A percentile compares a stretch with the other conserved stretches of the same genome.
phyloP scores from a whole-genome alignment of 2,329 filamentous ascomycete genomes.

The Gliomastix tumulicola region DNA sequence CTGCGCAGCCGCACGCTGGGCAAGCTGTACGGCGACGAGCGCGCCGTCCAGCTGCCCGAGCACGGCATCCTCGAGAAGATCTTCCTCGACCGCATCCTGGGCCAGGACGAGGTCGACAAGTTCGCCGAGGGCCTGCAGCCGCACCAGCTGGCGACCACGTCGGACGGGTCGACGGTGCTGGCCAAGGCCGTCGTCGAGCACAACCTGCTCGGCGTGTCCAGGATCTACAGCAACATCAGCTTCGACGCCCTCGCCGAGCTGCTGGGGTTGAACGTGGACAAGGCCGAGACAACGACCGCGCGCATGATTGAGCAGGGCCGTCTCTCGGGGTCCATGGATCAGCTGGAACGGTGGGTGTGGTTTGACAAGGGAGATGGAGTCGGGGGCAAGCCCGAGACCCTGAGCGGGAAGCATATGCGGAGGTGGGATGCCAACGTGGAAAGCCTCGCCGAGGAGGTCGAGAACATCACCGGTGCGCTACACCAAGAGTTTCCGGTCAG shows the following conservation, averaged over 20 bases:
- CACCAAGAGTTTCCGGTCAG: slow-evolving; percentile 70
- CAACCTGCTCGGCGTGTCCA: slow-evolving; percentile 81
- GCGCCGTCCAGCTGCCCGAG: slow-evolving; percentile 67
- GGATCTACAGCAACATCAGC: slow-evolving; percentile 70
- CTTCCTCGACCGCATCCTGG: slow-evolving; percentile 82
- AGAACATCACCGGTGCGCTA: slow-evolving; percentile 75
- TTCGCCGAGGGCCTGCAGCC: slow-evolving; percentile 76
- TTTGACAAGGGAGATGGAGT: slow-evolving; percentile 73
- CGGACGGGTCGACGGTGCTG: slow-evolving; percentile 88
- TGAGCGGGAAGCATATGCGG: slow-evolving; percentile 65
- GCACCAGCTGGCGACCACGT: slow-evolving; percentile 84
- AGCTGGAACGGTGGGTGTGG: slow-evolving; percentile 81
- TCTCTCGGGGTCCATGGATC: slow-evolving; percentile 83
- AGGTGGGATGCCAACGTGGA: slow-evolving; percentile 89
- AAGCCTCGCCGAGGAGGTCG: slow-evolving; percentile 80
- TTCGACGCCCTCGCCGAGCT: slow-evolving; percentile 70
- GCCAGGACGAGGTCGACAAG: slow-evolving; percentile 72
- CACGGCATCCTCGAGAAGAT: slow-evolving; percentile 94
- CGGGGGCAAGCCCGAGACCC: slow-evolving; percentile 55
- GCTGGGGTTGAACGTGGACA: slow-evolving; percentile 70
- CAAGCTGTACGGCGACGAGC: slow-evolving; percentile 89
- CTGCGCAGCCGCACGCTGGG: slow-evolving; percentile 72
- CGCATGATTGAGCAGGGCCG: slow-evolving; percentile 95
- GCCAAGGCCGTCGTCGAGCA: slow-evolving; percentile 93
- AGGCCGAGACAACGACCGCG: slow-evolving; percentile 86